Evolutionary conservation across 2,329 filamentous ascomycete species (phyloP), one percentile per base, ranked within the genome.

Genomic region (Incumbomyces delicatus): DNA sequence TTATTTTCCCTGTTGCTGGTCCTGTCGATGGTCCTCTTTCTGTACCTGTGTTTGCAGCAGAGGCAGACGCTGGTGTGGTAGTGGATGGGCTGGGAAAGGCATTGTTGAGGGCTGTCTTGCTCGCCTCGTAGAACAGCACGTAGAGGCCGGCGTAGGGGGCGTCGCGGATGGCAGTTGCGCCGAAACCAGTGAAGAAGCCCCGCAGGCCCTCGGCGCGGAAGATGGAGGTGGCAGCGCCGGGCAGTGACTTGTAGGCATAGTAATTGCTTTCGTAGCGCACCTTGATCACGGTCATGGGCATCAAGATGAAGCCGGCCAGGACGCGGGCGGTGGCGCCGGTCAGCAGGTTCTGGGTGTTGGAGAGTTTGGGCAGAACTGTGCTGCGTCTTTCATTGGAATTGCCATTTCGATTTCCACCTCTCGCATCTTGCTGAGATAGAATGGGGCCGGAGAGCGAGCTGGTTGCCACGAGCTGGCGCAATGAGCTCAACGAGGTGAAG

Each of bases 101-200:
- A 52, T 46, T 50, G 44, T 70, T 70, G 12, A 92, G 68, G 12
- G 72, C 69, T 41, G 73, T 76, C 66, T 94, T 94, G 48, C 80
- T 74, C 60, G 86, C 77, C 68, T 98, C 92, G 66, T 98, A 98
- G 57, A 95, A 85, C 6, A 95, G 71, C 1, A 98, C 87, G 61
- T 98, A 98, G 13, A 95, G 73, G 0, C 92, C 92, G 0, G 92
- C 92, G 62, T 96, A 96, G 0, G 92, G 92, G n/a, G 89, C 92
- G 65, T 98, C 92, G 38, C 92, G 77, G 22, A 94, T 78, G 1
- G 92, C 87, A 0, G 92, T 98, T 1, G 90, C 92, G 35, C 92
- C 92, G 60, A 94, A 95, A 1, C 92, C 92, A 0, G 85, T 80
- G 60, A 96, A 96, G 66, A 98, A 94, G 0, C 90, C 92, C 27